phyloP scores from a whole-genome alignment of 1,284 basidiomycete species.

The Naganishia sp. region DNA sequence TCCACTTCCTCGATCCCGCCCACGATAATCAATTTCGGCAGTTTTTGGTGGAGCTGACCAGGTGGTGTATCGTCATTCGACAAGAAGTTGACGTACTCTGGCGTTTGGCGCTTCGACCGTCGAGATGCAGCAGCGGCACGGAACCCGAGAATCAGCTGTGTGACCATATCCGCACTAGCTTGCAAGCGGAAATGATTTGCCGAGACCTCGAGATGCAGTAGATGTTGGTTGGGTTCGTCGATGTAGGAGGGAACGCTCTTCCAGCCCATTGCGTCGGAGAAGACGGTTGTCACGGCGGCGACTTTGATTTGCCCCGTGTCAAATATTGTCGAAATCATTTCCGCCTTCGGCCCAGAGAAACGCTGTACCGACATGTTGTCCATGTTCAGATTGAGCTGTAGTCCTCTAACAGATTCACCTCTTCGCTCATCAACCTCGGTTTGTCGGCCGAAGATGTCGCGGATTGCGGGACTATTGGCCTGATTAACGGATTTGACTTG shows the following conservation, averaged over 20 bases:
- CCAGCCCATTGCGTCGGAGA: slow-evolving; percentile 14
- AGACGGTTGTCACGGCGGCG: slow-evolving; percentile 5
- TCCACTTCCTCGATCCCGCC: slow-evolving; percentile 9
- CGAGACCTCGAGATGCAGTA: slow-evolving; percentile 10
- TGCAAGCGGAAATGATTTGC: neutral
- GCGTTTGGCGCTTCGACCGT: neutral
- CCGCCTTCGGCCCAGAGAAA: neutral
- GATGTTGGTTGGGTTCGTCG: slow-evolving; percentile 18
- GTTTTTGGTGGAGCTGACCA: neutral
- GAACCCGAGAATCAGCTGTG: slow-evolving; percentile 10
- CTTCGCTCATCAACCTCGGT: no score
- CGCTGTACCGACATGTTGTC: slow-evolving; percentile 4
- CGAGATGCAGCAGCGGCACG: slow-evolving; percentile 13
- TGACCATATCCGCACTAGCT: slow-evolving; percentile 10
- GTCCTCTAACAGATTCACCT: neutral
- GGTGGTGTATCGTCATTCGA: neutral
- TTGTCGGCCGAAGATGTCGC: slow-evolving; percentile 15
- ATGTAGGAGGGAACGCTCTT: neutral
- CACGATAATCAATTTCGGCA: slow-evolving; percentile 8
- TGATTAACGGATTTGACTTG: slow-evolving; percentile 4
- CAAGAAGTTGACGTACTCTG: neutral
- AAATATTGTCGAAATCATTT: neutral
- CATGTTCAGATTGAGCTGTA: neutral
- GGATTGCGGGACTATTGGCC: slow-evolving; percentile 11
- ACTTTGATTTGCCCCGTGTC: slow-evolving; percentile 12